Percentiles rank a stretch among this genome's conserved stretches.
Evolutionary conservation across 202 grass and related monocot genomes (phyloP).

Genomic region (Schoenoplectus triqueter): DNA sequence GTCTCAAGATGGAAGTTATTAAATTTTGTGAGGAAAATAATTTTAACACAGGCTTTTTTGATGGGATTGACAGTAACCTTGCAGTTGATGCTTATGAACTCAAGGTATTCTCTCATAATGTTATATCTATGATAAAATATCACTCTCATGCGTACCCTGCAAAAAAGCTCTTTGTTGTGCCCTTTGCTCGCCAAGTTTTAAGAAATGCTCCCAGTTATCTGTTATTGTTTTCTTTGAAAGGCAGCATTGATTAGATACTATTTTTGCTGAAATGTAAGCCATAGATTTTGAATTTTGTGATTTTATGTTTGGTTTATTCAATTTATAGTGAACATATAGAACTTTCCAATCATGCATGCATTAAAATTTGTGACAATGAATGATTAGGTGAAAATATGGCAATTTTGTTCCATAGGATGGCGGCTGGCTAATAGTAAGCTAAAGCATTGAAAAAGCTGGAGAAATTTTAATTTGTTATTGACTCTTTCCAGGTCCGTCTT

Average conservation of each 20-base stretch:
- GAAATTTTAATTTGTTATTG: conserved; percentile 22
- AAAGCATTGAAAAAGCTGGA: not conserved
- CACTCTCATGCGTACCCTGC: not conserved
- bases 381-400: not conserved
- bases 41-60: conserved; percentile 90
- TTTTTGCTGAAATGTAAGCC: not conserved
- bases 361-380: not conserved
- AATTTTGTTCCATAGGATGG: not conserved
- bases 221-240: not conserved
- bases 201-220: not conserved
- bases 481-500: conserved; percentile 71
- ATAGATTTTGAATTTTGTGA: conserved; percentile 7
- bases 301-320: not conserved
- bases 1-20: conserved; percentile 67
- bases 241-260: not conserved
- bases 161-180: not conserved
- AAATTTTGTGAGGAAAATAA: conserved; percentile 93
- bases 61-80: conserved; percentile 82
- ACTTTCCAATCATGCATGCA: conserved; percentile 1
- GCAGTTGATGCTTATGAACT: conserved; percentile 88
- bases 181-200: not conserved
- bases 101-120: conserved; percentile 49
- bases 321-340: not conserved
- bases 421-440: not conserved
- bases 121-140: not conserved